A percentile compares a stretch with the other conserved stretches of the same genome.
Conservation (phyloP, 805 yeast genomes). For the Danielozyma ontarioensis region DNA sequence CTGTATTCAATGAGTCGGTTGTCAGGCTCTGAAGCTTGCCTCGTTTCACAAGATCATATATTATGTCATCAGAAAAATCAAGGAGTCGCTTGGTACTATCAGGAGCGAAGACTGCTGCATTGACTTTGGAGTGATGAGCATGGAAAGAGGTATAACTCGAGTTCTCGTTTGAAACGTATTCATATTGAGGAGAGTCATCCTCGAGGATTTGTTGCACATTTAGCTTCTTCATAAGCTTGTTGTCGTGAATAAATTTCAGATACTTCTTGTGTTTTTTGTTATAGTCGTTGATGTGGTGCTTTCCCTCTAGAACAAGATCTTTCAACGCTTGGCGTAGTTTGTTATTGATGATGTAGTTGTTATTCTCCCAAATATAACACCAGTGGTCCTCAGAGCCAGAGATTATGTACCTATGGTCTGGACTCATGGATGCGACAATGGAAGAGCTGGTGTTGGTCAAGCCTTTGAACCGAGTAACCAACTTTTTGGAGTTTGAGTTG, state of each 20-base stretch:
- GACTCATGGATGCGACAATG: conserved; percentile 60
- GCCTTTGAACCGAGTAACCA: conserved; percentile 72
- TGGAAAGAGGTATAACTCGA: conserved; percentile 65
- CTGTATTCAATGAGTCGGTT: conserved; percentile 5
- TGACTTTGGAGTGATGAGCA: conserved; percentile 70
- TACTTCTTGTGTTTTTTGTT: conserved; percentile 23
- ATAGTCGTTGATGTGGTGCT: conserved; percentile 27
- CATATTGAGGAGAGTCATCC: conserved; percentile 7
- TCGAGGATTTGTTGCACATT: conserved; percentile 22
- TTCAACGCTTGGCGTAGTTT: conserved; percentile 28
- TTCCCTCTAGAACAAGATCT: conserved; percentile 31
- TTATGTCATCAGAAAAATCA: conserved; percentile 71
- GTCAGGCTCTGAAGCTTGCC: conserved; percentile 9
- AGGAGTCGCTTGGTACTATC: conserved; percentile 56
- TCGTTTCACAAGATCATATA: conserved; percentile 53
- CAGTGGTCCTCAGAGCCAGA: conserved; percentile 87
- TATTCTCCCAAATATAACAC: conserved; percentile 73
- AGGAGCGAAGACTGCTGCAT: conserved; percentile 78
- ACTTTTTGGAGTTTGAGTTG: conserved; percentile 45
- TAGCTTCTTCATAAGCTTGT: conserved; percentile 21
- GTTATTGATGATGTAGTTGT: conserved; percentile 36
- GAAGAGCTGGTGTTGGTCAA: conserved; percentile 66
- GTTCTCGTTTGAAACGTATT: conserved; percentile 43
- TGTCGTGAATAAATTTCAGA: conserved; percentile 22
- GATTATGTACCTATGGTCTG: conserved; percentile 52